Percentiles rank a stretch among this genome's conserved stretches.
Conservation (phyloP, 2,329 filamentous ascomycete genomes). For the Fusarium sp. region DNA sequence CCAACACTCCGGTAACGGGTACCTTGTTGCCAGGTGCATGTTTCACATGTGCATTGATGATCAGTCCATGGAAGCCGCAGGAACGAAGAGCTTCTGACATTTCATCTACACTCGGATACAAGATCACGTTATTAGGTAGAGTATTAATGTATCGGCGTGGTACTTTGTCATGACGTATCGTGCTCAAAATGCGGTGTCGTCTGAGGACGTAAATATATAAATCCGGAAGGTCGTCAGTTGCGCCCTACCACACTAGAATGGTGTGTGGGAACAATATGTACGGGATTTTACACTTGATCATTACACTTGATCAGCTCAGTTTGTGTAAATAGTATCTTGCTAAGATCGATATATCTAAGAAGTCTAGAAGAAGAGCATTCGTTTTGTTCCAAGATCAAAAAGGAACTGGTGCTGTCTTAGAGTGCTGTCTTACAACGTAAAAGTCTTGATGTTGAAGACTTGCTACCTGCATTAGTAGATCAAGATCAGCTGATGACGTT, state of each 20-base stretch:
- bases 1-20: conserved; percentile 54
- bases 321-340: background rate
- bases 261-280: background rate
- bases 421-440: conserved; percentile 5
- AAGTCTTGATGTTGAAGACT: conserved; percentile 9
- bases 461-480: conserved; percentile 32
- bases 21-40: conserved; percentile 28
- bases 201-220: background rate
- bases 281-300: background rate
- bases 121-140: conserved; percentile 51
- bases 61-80: conserved; percentile 31
- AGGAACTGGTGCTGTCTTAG: conserved; percentile 4
- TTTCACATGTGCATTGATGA: conserved; percentile 9
- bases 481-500: conserved; percentile 35
- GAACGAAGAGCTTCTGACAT: conserved; percentile 50
- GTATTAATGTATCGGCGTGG: conserved; percentile 33
- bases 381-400: background rate
- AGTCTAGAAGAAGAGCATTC: background rate
- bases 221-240: background rate
- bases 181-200: background rate
- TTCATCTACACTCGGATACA: conserved; percentile 44
- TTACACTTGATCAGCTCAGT: background rate
- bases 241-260: background rate
- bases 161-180: background rate
- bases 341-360: background rate